Conservation (phyloP, 331 rosid genomes). For the Arachis monticola region DNA sequence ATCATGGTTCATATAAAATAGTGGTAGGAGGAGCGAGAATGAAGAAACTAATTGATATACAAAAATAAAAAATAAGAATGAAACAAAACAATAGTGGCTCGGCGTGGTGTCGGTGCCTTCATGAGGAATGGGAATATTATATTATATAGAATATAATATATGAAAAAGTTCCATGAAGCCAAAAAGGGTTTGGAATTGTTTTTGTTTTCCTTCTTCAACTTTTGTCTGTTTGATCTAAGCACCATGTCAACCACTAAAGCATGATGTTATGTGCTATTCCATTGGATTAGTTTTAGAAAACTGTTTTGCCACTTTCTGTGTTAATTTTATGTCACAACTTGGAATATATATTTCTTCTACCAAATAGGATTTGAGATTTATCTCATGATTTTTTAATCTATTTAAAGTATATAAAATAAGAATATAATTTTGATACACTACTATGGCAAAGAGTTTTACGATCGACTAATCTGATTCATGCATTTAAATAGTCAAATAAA, state of each 20-base stretch:
- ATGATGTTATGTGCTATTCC: slow-evolving; percentile 33
- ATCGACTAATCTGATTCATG: too few relatives aligned
- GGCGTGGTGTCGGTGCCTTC: slow-evolving; percentile 44
- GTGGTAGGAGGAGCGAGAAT: slow-evolving; percentile 27
- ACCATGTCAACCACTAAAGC: slow-evolving; percentile 67
- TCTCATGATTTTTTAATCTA: too few relatives aligned
- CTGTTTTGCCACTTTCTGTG: too few relatives aligned
- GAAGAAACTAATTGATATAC: slow-evolving; percentile 31
- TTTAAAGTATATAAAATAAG: too few relatives aligned
- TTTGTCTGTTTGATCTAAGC: slow-evolving; percentile 52
- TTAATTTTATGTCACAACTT: too few relatives aligned
- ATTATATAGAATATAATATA: too few relatives aligned
- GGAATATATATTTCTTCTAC: too few relatives aligned
- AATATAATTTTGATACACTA: too few relatives aligned
- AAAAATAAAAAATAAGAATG: slow-evolving; percentile 21
- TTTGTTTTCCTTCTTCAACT: slow-evolving; percentile 6
- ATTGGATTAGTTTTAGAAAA: slow-evolving; percentile 1
- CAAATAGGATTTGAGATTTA: too few relatives aligned
- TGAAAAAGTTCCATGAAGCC: slow-evolving; percentile 38
- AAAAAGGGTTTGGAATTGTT: slow-evolving; percentile 3
- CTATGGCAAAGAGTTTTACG: too few relatives aligned
- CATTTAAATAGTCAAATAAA: too few relatives aligned
- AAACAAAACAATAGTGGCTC: slow-evolving; percentile 35
- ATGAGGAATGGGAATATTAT: slow-evolving; percentile 13
- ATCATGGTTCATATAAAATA: slow-evolving; percentile 34